phyloP scores from a whole-genome alignment of 1,284 basidiomycete species.

The Volvariella volvacea region DNA sequence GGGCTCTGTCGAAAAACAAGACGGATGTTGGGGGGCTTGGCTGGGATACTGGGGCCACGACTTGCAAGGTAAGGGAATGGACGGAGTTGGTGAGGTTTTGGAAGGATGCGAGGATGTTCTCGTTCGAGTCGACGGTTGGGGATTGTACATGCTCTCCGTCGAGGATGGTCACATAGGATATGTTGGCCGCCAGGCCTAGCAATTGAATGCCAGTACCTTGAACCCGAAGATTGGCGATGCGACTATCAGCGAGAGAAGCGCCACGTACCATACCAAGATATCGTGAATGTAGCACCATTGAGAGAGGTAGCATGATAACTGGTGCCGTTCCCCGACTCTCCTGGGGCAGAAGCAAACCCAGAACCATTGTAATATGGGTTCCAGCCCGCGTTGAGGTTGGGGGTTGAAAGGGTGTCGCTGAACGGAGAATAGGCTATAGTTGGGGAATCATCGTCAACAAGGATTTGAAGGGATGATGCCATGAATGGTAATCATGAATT shows the following conservation, averaged over 20 bases:
- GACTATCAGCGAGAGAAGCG: conserved; percentile 3
- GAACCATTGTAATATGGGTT: conserved; percentile 49
- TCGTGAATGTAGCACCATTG: conserved; percentile 45
- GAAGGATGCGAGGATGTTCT: conserved; percentile 36
- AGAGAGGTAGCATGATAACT: conserved; percentile 54
- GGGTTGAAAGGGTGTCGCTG: conserved; percentile 40
- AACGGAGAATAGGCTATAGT: conserved; percentile 54
- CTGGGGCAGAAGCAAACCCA: conserved; percentile 37
- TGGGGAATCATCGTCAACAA: conserved; percentile 64
- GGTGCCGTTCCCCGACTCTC: conserved; percentile 43
- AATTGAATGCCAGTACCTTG: conserved; percentile 52
- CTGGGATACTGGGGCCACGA: conserved; percentile 25
- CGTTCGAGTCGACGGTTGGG: conserved; percentile 15
- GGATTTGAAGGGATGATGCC: conserved; percentile 36
- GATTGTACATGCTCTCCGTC: conserved; percentile 28
- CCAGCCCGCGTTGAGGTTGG: conserved; percentile 54
- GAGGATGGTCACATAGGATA: conserved; percentile 37
- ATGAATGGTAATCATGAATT: too few relatives aligned
- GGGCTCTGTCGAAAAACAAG: conserved; percentile 43
- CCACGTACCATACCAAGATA: conserved; percentile 56
- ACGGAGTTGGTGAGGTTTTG: conserved; percentile 30
- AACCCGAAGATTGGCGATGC: neutral
- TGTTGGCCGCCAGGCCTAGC: conserved; percentile 35
- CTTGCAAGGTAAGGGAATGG: conserved; percentile 42
- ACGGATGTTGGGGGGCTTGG: conserved; percentile 26